phyloP scores from a whole-genome alignment of 2,329 filamentous ascomycete species.

The Hortaea werneckii region DNA sequence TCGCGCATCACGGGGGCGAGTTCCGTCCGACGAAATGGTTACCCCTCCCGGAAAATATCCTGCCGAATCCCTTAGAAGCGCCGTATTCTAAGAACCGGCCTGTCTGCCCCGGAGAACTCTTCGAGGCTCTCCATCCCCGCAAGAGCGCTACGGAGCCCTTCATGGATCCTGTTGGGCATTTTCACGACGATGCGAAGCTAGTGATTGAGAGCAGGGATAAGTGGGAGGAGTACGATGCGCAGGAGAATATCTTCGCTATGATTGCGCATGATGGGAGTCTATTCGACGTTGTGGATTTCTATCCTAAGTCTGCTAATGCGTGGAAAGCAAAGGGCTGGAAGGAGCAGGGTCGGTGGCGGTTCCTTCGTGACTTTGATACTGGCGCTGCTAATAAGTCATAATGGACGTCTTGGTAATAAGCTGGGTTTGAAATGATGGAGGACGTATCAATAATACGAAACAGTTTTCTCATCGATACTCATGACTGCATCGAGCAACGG shows the following conservation, averaged over 20 bases:
- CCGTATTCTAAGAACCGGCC: slow-evolving; percentile 6
- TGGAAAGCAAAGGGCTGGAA: slow-evolving; percentile 39
- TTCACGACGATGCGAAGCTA: slow-evolving; percentile 22
- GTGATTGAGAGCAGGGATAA: slow-evolving; percentile 34
- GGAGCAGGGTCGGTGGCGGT: slow-evolving; percentile 38
- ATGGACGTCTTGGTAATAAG: too few relatives aligned
- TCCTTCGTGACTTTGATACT: slow-evolving; percentile 37
- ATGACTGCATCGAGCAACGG: too few relatives aligned
- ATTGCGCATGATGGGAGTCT: slow-evolving; percentile 40
- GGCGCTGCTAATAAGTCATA: neutral
- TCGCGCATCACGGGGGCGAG: slow-evolving; percentile 34
- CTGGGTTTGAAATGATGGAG: too few relatives aligned
- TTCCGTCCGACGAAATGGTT: slow-evolving; percentile 35
- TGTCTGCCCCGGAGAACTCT: slow-evolving; percentile 32
- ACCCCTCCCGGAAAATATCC: slow-evolving; percentile 29
- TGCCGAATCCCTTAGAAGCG: slow-evolving; percentile 30
- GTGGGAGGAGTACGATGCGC: slow-evolving; percentile 37
- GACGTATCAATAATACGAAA: too few relatives aligned
- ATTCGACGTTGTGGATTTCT: slow-evolving; percentile 38
- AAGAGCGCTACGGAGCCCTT: slow-evolving; percentile 21
- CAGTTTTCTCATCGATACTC: too few relatives aligned
- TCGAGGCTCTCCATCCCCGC: slow-evolving; percentile 29
- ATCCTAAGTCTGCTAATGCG: slow-evolving; percentile 38
- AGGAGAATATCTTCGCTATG: slow-evolving; percentile 35
- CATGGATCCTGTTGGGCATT: slow-evolving; percentile 13